A percentile compares a stretch with the other conserved stretches of the same genome.
phyloP scores from a whole-genome alignment of 2,329 filamentous ascomycete species.

The Ophiostoma sp. region DNA sequence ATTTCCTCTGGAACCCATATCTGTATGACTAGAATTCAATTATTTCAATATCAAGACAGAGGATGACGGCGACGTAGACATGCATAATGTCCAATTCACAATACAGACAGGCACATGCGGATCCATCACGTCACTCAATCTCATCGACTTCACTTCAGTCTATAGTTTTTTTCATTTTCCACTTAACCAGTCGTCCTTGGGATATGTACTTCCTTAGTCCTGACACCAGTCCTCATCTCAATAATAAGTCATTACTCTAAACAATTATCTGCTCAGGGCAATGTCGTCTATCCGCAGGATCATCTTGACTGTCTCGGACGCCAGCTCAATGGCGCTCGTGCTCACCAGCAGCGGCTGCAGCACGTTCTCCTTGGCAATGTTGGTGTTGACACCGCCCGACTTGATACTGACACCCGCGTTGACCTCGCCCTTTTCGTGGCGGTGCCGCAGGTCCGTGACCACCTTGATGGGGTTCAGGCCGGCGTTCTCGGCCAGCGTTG shows the following conservation, averaged over 20 bases:
- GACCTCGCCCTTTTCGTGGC: conserved; percentile 90
- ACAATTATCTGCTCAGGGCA: conserved; percentile 52
- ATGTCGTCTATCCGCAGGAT: conserved; percentile 64
- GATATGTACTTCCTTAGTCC: not conserved
- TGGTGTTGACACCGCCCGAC: conserved; percentile 91
- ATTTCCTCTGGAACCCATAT: conserved; percentile 6
- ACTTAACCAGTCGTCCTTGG: not conserved
- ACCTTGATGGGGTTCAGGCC: conserved; percentile 98
- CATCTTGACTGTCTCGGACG: conserved; percentile 98
- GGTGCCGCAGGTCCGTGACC: conserved; percentile 88
- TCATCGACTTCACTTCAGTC: not conserved
- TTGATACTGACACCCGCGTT: conserved; percentile 98
- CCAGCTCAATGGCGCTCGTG: conserved; percentile 94
- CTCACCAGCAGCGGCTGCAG: conserved; percentile 92
- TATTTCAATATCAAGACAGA: not conserved
- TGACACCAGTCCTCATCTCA: not conserved
- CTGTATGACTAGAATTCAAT: conserved; percentile 11
- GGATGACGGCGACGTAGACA: not conserved
- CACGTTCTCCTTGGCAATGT: conserved; percentile 95
- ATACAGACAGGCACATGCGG: too few relatives aligned
- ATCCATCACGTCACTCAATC: not conserved
- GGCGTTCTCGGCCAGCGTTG: conserved; percentile 93
- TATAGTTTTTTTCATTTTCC: conserved; percentile 15
- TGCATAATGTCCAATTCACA: too few relatives aligned
- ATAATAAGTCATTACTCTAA: not conserved